Evolutionary conservation across 495 filamentous ascomycete genomes (phyloP), one percentile per base, ranked within the genome.

Genomic region (Aspergillus funiculosus): DNA sequence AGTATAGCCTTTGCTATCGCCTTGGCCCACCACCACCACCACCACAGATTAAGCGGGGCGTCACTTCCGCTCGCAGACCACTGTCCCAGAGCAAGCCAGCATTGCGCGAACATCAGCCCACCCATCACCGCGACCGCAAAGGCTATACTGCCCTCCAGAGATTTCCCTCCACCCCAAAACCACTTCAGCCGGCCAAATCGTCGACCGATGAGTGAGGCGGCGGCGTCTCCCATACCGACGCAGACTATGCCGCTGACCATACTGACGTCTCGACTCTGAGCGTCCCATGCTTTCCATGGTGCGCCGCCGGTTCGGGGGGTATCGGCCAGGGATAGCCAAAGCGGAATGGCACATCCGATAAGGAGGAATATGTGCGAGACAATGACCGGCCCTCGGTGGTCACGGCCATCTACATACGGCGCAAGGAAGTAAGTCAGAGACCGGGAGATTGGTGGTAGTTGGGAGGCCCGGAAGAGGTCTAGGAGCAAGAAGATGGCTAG

Each of bases 111-210:
- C 37, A 80, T 60, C 43, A 96, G 67, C 2, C 91, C 94, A 19
- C 73, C 45, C 30, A 80, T 80, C 17, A 97, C 92, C 4, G 90
- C 89, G 14, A 66, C 65, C 5, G 81, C 82, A 65, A 99, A 97
- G 11, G 92, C 92, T 18, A 82, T 51, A 52, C 86, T 92, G 18
- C 92, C 92, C 64, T 97, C 90, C 2, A 98, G 68, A 39, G 88
- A 95, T 67, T 97, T 99, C 3, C 89, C 92, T 10, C 92, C 92
- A 20, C 86, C 85, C 92, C 92, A 99, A 34, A 89, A 77, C 92
- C 92, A 99, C 73, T 95, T 95, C 9, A 77, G 74, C 15, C 78
- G 78, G 11, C 92, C 94, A 61, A 81, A 91, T 7, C 91, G 76
- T n/a, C 94, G 72, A 4, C 92, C 94, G 20, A 96, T 79, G 2